Conservation (phyloP, 805 yeast species). For the Hanseniaspora mollemarum region DNA sequence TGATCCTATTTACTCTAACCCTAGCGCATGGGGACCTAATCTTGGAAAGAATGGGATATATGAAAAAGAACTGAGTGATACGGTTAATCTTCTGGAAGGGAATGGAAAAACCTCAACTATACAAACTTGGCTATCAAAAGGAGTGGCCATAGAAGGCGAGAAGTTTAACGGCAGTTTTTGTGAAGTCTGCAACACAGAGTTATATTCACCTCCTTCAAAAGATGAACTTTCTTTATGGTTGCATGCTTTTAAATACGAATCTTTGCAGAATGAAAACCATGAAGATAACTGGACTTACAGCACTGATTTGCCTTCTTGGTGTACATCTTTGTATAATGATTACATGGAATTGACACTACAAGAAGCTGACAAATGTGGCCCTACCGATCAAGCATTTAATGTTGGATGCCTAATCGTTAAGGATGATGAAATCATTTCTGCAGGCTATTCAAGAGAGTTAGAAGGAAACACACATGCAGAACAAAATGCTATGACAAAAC, state of each 20-base stretch:
- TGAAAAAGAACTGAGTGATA: slow-evolving; percentile 33
- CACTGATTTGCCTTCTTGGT: slow-evolving; percentile 78
- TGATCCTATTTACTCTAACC: slow-evolving; percentile 81
- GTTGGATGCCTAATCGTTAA: slow-evolving; percentile 83
- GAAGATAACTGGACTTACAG: slow-evolving; percentile 53
- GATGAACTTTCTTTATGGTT: slow-evolving; percentile 81
- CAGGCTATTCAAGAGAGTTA: slow-evolving; percentile 82
- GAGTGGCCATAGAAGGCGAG: slow-evolving; percentile 53
- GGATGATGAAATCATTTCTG: slow-evolving; percentile 46
- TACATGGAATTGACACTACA: slow-evolving; percentile 68
- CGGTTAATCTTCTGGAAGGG: slow-evolving; percentile 41
- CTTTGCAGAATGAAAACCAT: slow-evolving; percentile 29
- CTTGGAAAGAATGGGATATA: slow-evolving; percentile 55
- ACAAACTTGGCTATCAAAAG: slow-evolving; percentile 52
- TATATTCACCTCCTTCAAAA: slow-evolving; percentile 80
- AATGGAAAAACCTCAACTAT: slow-evolving; percentile 64
- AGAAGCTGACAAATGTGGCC: slow-evolving; percentile 70
- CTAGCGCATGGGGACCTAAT: slow-evolving; percentile 62
- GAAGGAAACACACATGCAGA: slow-evolving; percentile 97
- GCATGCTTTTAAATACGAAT: slow-evolving; percentile 75
- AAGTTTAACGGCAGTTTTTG: slow-evolving; percentile 33
- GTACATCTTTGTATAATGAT: slow-evolving; percentile 42
- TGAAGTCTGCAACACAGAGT: slow-evolving; percentile 50
- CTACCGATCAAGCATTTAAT: slow-evolving; percentile 74
- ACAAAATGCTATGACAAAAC: slow-evolving; percentile 81